A percentile compares a stretch with the other conserved stretches of the same genome.
Conservation (phyloP, 495 filamentous ascomycete genomes). For the Hyaloscypha finlandica region DNA sequence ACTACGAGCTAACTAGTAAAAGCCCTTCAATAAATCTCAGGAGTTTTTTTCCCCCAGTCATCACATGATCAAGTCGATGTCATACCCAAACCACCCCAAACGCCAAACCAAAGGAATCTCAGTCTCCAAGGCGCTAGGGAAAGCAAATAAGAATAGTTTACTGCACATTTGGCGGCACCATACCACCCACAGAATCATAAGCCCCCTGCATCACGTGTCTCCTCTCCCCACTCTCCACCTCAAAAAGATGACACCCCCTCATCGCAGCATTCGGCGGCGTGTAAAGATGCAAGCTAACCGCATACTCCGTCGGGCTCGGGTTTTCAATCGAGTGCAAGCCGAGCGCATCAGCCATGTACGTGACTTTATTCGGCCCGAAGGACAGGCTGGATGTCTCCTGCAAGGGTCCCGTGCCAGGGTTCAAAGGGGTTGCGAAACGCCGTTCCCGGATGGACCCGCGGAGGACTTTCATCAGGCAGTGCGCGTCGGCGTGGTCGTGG, state of each 20-base stretch:
- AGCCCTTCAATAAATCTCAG: too few species aligned
- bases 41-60: too few species aligned
- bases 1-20: too few species aligned
- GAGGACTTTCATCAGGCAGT: slow-evolving; percentile 69
- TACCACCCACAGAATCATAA: slow-evolving; percentile 33
- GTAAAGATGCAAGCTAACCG: slow-evolving; percentile 88
- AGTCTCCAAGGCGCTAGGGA: too few species aligned
- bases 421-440: slow-evolving; percentile 68
- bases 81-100: too few species aligned
- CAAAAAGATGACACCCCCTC: slow-evolving; percentile 72
- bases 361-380: slow-evolving; percentile 50
- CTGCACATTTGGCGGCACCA: background rate
- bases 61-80: too few species aligned
- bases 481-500: slow-evolving; percentile 86
- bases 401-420: slow-evolving; percentile 37
- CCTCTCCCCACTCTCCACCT: slow-evolving; percentile 57
- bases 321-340: slow-evolving; percentile 85
- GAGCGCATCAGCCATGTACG: slow-evolving; percentile 82
- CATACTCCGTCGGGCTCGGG: slow-evolving; percentile 64
- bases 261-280: slow-evolving; percentile 85
- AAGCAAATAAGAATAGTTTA: too few species aligned
- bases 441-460: slow-evolving; percentile 78
- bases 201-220: slow-evolving; percentile 55
- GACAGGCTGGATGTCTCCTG: slow-evolving; percentile 15
- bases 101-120: too few species aligned